Percentiles rank a stretch among this genome's conserved stretches.
phyloP scores from a whole-genome alignment of 1,284 basidiomycete species.

The Melampsora americana region DNA sequence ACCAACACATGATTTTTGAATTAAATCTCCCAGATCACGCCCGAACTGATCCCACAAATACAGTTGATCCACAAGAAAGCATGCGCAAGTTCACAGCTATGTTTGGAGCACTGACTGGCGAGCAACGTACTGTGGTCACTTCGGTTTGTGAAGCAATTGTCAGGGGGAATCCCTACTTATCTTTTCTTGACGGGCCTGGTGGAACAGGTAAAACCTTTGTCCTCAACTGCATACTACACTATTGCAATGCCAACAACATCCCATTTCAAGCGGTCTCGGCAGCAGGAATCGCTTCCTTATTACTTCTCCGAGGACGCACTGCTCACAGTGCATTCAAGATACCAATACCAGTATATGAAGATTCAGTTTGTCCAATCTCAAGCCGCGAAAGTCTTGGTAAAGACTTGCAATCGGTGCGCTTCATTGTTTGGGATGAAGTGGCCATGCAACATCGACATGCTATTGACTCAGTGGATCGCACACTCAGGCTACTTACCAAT shows the following conservation, averaged over 20 bases:
- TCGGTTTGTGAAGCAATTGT: conserved; percentile 53
- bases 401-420: not conserved
- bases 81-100: conserved; percentile 49
- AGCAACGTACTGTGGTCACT: conserved; percentile 55
- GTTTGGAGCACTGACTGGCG: conserved; percentile 53
- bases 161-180: not conserved
- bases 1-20: conserved; percentile 44
- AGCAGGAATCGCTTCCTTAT: not conserved
- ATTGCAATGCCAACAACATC: not conserved
- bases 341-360: not conserved
- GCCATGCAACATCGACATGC: not conserved
- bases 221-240: not conserved
- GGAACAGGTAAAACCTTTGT: conserved; percentile 10
- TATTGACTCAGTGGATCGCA: not conserved
- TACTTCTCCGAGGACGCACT: not conserved
- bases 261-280: not conserved
- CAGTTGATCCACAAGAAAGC: conserved; percentile 58
- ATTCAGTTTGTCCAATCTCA: not conserved
- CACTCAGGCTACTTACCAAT: not conserved
- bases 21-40: not conserved
- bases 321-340: conserved; percentile 6
- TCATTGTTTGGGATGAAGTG: conserved; percentile 24
- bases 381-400: not conserved
- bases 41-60: conserved; percentile 49
- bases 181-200: not conserved